Conservation (phyloP, 2,329 filamentous ascomycete genomes). For the Botryotinia convoluta region DNA sequence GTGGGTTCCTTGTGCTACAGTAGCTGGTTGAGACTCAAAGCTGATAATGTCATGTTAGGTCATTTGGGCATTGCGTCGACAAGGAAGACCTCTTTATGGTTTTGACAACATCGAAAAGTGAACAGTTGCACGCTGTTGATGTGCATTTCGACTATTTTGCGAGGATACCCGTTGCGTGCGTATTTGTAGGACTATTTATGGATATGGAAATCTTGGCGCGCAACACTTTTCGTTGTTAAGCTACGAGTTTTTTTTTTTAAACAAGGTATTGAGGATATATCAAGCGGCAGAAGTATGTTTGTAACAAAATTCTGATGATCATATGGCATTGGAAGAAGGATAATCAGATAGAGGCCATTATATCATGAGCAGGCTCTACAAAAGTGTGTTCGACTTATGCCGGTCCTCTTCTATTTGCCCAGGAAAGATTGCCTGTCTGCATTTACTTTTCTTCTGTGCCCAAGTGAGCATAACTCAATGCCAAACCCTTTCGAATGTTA, state of each 20-base stretch:
- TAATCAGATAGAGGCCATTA: not conserved
- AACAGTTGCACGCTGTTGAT: not conserved
- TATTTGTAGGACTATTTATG: not conserved
- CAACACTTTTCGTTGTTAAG: not conserved
- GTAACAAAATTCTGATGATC: not conserved
- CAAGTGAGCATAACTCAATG: not conserved
- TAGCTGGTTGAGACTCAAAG: not conserved
- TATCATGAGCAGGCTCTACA: not conserved
- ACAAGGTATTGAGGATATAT: not conserved
- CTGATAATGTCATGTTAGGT: slow-evolving; percentile 45
- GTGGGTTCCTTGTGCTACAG: slow-evolving; percentile 43
- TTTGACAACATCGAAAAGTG: slow-evolving; percentile 47
- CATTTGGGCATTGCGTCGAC: slow-evolving; percentile 47
- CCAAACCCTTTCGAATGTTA: not conserved
- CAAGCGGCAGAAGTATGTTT: not conserved
- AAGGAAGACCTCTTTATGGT: slow-evolving; percentile 56
- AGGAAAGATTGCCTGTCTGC: not conserved
- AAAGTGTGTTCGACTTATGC: not conserved
- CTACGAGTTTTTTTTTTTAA: not conserved
- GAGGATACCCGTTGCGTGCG: slow-evolving; percentile 8
- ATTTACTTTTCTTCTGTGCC: not conserved
- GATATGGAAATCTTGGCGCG: not conserved
- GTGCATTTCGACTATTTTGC: not conserved
- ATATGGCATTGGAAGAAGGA: not conserved
- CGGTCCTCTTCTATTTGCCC: no score